These are phyloP conservation scores for Pneumocystis carinii DNA, from an alignment of 1,139 yeast genomes.

Conservation along the genomic window DNA sequence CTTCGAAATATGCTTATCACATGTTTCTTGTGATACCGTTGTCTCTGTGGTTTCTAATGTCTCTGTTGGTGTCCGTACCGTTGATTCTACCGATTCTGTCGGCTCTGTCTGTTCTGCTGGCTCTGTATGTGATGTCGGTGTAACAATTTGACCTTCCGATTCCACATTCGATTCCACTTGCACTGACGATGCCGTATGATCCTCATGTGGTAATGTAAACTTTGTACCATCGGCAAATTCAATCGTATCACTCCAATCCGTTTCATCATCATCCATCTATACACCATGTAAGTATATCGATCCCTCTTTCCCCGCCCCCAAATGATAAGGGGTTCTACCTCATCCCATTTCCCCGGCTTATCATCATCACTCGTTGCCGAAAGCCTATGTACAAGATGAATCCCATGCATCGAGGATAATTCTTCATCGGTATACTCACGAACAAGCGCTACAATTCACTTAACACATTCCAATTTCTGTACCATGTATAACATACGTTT, in stretches of 20 bases:
- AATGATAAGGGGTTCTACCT: no score
- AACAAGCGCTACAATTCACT: neutral
- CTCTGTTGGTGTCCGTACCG: neutral
- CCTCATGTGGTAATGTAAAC: constrained; percentile 15
- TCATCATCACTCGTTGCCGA: constrained; percentile 2
- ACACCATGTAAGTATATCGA: no score
- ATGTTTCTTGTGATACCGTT: neutral
- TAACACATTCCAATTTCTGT: neutral
- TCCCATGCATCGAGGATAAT: constrained; percentile 10
- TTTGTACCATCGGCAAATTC: constrained; percentile 20
- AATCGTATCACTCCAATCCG: constrained; percentile 19
- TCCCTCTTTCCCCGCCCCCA: no score
- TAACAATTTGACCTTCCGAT: neutral
- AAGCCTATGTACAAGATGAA: constrained; percentile 6
- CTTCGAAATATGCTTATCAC: neutral
- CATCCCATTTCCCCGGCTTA: constrained; percentile 10
- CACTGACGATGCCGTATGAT: constrained; percentile 1
- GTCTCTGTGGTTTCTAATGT: neutral
- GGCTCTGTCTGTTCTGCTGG: constrained; percentile 3
- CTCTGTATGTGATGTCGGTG: constrained; percentile 1
- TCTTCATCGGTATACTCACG: constrained; percentile 10
- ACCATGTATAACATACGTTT: neutral
- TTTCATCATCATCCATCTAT: constrained; percentile 26
- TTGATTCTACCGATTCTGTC: neutral
- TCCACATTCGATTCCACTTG: neutral